Conservation (phyloP, 2,329 filamentous ascomycete genomes). For the Curvularia lunata region DNA sequence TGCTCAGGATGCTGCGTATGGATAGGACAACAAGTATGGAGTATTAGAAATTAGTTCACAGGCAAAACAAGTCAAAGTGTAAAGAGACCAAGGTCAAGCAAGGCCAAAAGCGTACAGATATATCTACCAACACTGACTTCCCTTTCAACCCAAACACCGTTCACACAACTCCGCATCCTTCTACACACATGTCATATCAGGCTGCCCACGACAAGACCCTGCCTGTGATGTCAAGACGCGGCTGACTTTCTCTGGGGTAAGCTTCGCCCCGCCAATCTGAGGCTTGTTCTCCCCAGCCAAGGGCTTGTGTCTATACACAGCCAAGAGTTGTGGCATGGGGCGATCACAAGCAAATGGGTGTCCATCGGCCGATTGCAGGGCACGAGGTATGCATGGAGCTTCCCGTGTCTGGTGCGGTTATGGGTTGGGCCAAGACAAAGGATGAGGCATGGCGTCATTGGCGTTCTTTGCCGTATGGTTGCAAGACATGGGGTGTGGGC, state of each 20-base stretch:
- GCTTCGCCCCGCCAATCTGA: conserved; percentile 26
- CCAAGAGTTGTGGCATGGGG: conserved; percentile 16
- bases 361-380: conserved; percentile 21
- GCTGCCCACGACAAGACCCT: conserved; percentile 1
- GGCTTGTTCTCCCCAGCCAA: conserved; percentile 23
- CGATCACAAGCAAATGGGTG: conserved; percentile 12
- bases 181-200: conserved; percentile 2
- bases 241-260: conserved; percentile 18
- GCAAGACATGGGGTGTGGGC: not conserved
- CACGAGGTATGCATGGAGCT: conserved; percentile 10
- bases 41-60: not conserved
- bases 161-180: not conserved
- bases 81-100: not conserved
- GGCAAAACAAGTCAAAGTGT: not conserved
- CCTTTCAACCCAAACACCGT: not conserved
- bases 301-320: conserved; percentile 15
- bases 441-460: conserved; percentile 33
- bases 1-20: not conserved
- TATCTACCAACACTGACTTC: not conserved
- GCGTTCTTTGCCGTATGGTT: conserved; percentile 11
- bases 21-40: not conserved
- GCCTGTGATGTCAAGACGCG: conserved; percentile 25
- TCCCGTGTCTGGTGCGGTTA: conserved; percentile 15
- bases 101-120: not conserved
- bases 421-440: conserved; percentile 23